Evolutionary conservation across 805 yeast genomes (phyloP), one percentile per base, ranked within the genome.

Genomic region (Saitoella complicata): DNA sequence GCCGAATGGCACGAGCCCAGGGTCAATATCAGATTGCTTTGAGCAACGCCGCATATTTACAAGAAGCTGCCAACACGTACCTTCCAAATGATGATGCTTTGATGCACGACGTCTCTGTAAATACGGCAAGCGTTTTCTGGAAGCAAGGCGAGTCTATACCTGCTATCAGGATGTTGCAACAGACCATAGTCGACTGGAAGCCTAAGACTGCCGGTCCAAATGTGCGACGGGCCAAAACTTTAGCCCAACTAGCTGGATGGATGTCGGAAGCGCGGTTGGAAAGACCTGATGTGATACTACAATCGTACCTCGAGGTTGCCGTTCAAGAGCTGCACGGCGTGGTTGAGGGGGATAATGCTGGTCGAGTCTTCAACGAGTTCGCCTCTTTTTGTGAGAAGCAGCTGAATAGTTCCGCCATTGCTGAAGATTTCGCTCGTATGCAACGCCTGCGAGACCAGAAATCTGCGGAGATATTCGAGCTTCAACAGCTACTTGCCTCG

Each of bases 381-480:
- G 96, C 87, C 0, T 64, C 68, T 32, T 86, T 86, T 55, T 81
- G 95, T 56, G 80, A 80, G 52, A 60, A 65, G 5, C 87, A 82
- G 53, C 60, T 71, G 31, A 69, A 71, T 49, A 67, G 71, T 4
- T 56, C 67, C 5, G 60, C 62, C 1, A 55, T 69, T 12, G 66
- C 62, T 38, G 71, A 68, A 3, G 71, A 71, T 10, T 64, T 79
- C 1, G 50, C 54, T 8, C 68, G 65, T 32, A 53, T 66, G 5
- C 64, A 65, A 13, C 60, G 55, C 12, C 58, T 75, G 33, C 41
- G 49, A 8, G 33, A 40, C 7, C 45, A 44, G 13, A 44, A 49
- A 42, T n/a, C 32, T 30, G n/a, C 35, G 5, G 51, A 51, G 33
- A 38, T 59, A 11, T 54, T 53, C 1, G 85, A 80, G 44, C 60